Evolutionary conservation across 805 yeast genomes (phyloP), one percentile per base, ranked within the genome.

Genomic region (Komagataella mondaviorum): DNA sequence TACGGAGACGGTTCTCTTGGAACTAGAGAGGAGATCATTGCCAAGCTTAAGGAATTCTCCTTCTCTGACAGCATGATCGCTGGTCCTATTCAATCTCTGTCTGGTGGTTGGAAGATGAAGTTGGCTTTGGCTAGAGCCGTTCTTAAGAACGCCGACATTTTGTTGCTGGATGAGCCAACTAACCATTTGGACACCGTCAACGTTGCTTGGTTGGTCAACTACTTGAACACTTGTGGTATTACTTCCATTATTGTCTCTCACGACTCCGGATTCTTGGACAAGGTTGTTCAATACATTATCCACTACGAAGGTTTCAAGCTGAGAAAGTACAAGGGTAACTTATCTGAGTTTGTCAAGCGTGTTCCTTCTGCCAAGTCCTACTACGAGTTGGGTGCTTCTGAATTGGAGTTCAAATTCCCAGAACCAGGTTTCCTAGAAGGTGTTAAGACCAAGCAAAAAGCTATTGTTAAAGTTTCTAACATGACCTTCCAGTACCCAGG

Each of bases 51-150:
- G 57, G 97, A 89, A 76, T 91, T 93, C 80, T 81, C 83, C 68
- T 93, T 93, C 90, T 66, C 93, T 63, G 91, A 88, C 55, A 96
- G 84, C 69, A 93, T 91, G 96, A 82, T 85, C 67, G 70, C 67
- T 58, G 87, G 85, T 95, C 95, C 97, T 68, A 91, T 91, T 72
- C 82, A 88, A 69, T 87, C 97, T 59, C 81, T 93, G 64, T 93
- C 99, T 69, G 99, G 99, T 85, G 99, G 99, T 83, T 91, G 99
- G 99, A 93, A 93, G 85, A 91, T 91, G 99, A 93, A 93, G 78
- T 83, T 91, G 73, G 98, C 98, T 71, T 82, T 91, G 68, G 98
- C 99, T 65, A 88, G 97, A 78, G 99, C 99, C 69, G 97, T 91
- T 68, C 83, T 91, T 77, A 88, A 87, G 82, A 90, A 90, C 77